A percentile compares a stretch with the other conserved stretches of the same genome.
These are phyloP conservation scores for Alopecurus myosuroides DNA, from an alignment of 176 grass and related monocot species.

Conservation along the genomic window DNA sequence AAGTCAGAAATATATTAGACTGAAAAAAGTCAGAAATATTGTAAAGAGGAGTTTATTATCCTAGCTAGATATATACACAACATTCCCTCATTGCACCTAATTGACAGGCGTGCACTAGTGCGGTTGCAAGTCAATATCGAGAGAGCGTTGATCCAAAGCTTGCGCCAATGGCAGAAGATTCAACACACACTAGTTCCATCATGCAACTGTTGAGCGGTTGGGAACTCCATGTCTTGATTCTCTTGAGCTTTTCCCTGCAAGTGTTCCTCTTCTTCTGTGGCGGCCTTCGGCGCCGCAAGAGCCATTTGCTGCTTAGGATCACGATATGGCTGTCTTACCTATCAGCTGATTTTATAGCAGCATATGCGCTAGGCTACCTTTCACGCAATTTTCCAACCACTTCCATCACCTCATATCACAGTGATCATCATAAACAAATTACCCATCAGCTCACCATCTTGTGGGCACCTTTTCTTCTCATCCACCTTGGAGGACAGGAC, in stretches of 20 bases:
- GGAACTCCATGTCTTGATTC: neutral
- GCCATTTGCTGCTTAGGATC: neutral
- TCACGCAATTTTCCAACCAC: neutral
- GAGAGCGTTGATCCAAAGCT: neutral
- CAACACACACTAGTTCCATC: neutral
- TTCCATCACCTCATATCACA: neutral
- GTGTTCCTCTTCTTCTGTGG: neutral
- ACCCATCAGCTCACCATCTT: neutral
- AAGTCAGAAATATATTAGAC: too few species aligned
- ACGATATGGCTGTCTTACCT: neutral
- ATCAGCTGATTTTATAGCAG: neutral
- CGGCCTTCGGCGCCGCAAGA: neutral
- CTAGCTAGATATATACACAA: too few species aligned
- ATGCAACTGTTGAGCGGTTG: neutral
- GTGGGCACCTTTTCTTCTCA: constrained; percentile 1
- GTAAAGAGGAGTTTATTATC: too few species aligned
- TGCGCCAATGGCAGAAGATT: neutral
- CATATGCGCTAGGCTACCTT: neutral
- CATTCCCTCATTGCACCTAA: neutral
- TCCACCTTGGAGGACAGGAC: neutral
- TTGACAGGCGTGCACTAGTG: neutral
- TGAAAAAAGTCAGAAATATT: too few species aligned
- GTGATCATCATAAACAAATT: neutral
- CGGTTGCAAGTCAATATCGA: neutral
- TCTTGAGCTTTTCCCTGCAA: neutral